Percentiles rank a stretch among this genome's conserved stretches.
Evolutionary conservation across 2,329 filamentous ascomycete genomes (phyloP).

Genomic region (Pestalotiopsis sp.): DNA sequence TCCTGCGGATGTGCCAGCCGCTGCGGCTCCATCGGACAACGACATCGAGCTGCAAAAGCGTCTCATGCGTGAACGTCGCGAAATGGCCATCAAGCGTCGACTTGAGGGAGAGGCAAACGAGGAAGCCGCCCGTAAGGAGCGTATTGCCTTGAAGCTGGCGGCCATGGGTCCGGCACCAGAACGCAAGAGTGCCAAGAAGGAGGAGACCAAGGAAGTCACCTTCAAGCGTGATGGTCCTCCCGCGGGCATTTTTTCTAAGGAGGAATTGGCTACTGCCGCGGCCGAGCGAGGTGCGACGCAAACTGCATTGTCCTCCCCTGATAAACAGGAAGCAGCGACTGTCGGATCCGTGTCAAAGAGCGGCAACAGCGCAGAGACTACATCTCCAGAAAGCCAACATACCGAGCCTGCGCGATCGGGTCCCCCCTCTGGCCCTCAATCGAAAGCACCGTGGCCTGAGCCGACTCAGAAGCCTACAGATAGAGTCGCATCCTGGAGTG

Average conservation of each 20-base stretch:
- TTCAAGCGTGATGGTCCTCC: conserved; percentile 23
- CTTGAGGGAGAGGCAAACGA: conserved; percentile 71
- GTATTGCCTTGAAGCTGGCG: conserved; percentile 72
- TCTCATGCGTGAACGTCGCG: conserved; percentile 72
- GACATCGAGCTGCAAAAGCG: conserved; percentile 68
- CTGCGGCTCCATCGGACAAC: conserved; percentile 43
- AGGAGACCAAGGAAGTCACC: conserved; percentile 40
- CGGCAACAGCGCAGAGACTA: background rate
- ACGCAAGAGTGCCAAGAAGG: conserved; percentile 59
- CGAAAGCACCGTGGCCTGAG: conserved; percentile 30
- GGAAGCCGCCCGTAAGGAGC: conserved; percentile 70
- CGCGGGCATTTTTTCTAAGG: conserved; percentile 22
- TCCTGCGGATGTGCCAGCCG: conserved; percentile 26
- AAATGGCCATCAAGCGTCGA: conserved; percentile 68
- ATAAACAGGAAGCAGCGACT: conserved; percentile 12
- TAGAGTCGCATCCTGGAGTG: conserved; percentile 52
- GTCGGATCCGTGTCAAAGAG: conserved; percentile 1
- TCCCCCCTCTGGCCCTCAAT: conserved; percentile 27
- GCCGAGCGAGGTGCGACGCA: background rate
- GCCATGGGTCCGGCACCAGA: conserved; percentile 68
- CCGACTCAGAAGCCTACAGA: conserved; percentile 36
- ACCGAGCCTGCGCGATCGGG: conserved; percentile 10
- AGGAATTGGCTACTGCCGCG: conserved; percentile 8
- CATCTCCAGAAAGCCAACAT: background rate
- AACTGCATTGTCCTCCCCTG: background rate